Evolutionary conservation across 83 land plant species (phyloP), one percentile per base, ranked within the genome.

Genomic region (Isoetes engelmannii): DNA sequence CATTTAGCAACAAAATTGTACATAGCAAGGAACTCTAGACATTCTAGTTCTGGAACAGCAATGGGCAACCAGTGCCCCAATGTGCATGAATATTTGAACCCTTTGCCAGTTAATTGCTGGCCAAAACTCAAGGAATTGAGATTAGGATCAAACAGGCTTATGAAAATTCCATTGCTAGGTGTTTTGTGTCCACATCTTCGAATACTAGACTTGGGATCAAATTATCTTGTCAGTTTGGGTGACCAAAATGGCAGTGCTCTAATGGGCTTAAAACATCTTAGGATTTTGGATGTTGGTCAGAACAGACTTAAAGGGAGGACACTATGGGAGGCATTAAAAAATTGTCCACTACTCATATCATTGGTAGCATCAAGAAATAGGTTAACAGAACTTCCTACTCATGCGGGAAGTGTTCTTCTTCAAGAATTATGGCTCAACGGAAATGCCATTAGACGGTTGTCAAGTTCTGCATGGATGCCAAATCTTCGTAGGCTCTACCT

Each of bases 361-460:
- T 21, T 79, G 9, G 73, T 79, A 5, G 81, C 81, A 6, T 79
- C 81, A 46, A 59, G 78, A n/a, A 79, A 79, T 47, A 58, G 44
- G 18, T 47, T 79, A 5, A 63, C 66, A n/a, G 78, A 79, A 48
- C 81, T 79, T 53, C 78, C 81, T 13, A 63, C 73, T 7, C 72
- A 74, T 48, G 21, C 20, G 4, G 81, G 81, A 42, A 79, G 70
- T 74, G 74, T 70, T 19, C 45, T 79, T 41, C 69, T 79, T 10
- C 71, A 70, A 28, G 81, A 79, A 54, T 46, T 79, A 15, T 79
- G 81, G 81, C 61, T 79, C 17, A 79, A 79, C 69, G 81, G 81
- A 18, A 79, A 79, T 15, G 54, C 74, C 12, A 79, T 79, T 7
- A 61, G 12, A 63, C 15, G 59, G 18, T 60, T 79, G n/a, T 41